phyloP scores from a whole-genome alignment of 495 filamentous ascomycete genomes.

The Podospora bellae-mahoneyi region DNA sequence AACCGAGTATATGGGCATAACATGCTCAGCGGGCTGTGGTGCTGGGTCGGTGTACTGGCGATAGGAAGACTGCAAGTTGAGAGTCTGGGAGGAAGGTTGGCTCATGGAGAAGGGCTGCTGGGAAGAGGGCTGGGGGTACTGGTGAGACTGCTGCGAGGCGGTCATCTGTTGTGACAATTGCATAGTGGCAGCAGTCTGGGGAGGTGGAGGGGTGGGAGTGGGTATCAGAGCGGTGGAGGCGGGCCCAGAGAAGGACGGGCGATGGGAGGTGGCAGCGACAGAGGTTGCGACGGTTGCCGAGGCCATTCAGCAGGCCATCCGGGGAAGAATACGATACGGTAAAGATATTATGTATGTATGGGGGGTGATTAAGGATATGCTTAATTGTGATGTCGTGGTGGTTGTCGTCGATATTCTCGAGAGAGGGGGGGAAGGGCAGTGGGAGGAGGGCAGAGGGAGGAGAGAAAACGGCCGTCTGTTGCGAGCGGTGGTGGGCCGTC shows the following conservation, averaged over 20 bases:
- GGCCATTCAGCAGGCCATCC: constrained; percentile 38
- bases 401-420: not conserved
- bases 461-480: constrained; percentile 9
- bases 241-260: constrained; percentile 35
- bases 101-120: constrained; percentile 52
- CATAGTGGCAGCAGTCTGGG: constrained; percentile 24
- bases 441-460: too few species aligned
- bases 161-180: constrained; percentile 22
- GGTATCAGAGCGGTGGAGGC: constrained; percentile 30
- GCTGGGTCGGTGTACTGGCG: constrained; percentile 43
- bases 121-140: constrained; percentile 46
- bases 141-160: constrained; percentile 31
- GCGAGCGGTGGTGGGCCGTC: constrained; percentile 18
- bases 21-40: constrained; percentile 51
- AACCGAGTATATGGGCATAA: constrained; percentile 77
- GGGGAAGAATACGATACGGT: not conserved
- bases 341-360: constrained; percentile 12
- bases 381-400: constrained; percentile 12
- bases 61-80: constrained; percentile 22
- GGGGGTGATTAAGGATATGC: not conserved
- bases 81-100: constrained; percentile 40
- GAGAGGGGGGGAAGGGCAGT: too few species aligned
- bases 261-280: constrained; percentile 7
- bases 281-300: constrained; percentile 36
- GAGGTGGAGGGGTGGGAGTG: constrained; percentile 26